These are phyloP conservation scores for Aspergillus nomiae DNA, from an alignment of 2,329 filamentous ascomycete genomes.

Conservation along the genomic window DNA sequence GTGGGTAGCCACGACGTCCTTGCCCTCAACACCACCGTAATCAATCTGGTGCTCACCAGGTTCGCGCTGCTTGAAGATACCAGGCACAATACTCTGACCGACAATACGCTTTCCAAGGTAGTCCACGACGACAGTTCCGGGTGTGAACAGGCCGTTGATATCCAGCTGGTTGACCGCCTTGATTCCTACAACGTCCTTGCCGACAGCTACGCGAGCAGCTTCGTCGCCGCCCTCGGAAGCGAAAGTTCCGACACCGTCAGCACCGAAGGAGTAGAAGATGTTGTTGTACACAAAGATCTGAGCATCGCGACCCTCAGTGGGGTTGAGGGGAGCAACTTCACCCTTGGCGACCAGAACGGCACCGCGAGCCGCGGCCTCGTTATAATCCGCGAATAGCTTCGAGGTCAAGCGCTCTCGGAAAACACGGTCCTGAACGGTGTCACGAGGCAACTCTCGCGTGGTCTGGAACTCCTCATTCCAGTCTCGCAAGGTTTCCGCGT, in stretches of 20 bases:
- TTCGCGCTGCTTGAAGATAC: slow-evolving; percentile 98
- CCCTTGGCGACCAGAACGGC: slow-evolving; percentile 90
- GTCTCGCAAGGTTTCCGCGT: slow-evolving; percentile 89
- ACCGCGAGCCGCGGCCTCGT: slow-evolving; percentile 88
- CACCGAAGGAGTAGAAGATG: slow-evolving; percentile 98
- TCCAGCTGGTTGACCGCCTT: slow-evolving; percentile 96
- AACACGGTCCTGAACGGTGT: slow-evolving; percentile 90
- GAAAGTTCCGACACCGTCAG: slow-evolving; percentile 96
- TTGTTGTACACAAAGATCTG: slow-evolving; percentile 99
- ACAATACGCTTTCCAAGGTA: slow-evolving; percentile 97
- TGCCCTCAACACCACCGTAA: slow-evolving; percentile 96
- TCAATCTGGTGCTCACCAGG: slow-evolving; percentile 98
- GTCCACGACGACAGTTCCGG: slow-evolving; percentile 93
- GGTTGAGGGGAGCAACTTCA: slow-evolving; percentile 91
- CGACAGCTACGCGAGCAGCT: slow-evolving; percentile 90
- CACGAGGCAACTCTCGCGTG: slow-evolving; percentile 88
- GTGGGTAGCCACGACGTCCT: slow-evolving; percentile 89
- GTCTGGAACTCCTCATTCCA: slow-evolving; percentile 99
- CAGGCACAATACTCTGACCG: slow-evolving; percentile 95
- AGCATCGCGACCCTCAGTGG: slow-evolving; percentile 86
- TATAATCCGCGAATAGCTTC: slow-evolving; percentile 97
- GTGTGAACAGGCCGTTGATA: slow-evolving; percentile 90
- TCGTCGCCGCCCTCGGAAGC: slow-evolving; percentile 95
- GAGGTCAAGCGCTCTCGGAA: slow-evolving; percentile 92
- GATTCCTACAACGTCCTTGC: slow-evolving; percentile 94